phyloP scores from a whole-genome alignment of 805 yeast species.

The Saturnispora zaruensis region DNA sequence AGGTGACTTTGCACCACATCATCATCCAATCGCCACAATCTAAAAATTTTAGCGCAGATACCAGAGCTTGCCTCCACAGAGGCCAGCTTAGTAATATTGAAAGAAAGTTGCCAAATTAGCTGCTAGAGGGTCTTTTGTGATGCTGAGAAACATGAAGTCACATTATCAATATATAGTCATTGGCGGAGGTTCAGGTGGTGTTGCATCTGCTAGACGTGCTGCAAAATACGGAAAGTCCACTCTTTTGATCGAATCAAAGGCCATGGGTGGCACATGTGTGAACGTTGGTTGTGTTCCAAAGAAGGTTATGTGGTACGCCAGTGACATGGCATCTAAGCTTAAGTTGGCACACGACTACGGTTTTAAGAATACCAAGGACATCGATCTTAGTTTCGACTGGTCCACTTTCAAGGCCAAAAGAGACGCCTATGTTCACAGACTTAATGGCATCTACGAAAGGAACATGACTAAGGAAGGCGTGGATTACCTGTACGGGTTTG shows the following conservation, averaged over 20 bases:
- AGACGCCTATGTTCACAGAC: constrained; percentile 80
- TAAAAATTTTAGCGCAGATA: not conserved
- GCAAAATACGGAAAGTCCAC: constrained; percentile 90
- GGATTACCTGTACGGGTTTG: constrained; percentile 80
- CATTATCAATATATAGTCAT: constrained; percentile 90
- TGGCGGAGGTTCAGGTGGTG: constrained; percentile 99
- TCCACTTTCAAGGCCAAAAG: constrained; percentile 70
- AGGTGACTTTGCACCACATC: not conserved
- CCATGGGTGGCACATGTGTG: constrained; percentile 88
- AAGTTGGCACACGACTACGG: constrained; percentile 78
- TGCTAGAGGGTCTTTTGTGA: not conserved
- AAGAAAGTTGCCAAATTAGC: not conserved
- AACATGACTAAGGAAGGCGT: constrained; percentile 86
- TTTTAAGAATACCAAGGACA: constrained; percentile 50
- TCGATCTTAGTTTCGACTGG: constrained; percentile 93
- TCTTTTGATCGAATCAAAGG: constrained; percentile 68
- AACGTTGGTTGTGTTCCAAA: constrained; percentile 99
- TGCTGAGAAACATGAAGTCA: constrained; percentile 25
- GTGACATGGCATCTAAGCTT: constrained; percentile 74
- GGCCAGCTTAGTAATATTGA: not conserved
- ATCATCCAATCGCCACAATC: not conserved
- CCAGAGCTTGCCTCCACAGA: not conserved
- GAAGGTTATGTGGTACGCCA: constrained; percentile 98
- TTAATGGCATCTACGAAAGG: constrained; percentile 89
- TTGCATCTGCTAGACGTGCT: constrained; percentile 96